These are phyloP conservation scores for Marasmius tenuissimus DNA, from an alignment of 1,284 basidiomycete species.

Conservation along the genomic window DNA sequence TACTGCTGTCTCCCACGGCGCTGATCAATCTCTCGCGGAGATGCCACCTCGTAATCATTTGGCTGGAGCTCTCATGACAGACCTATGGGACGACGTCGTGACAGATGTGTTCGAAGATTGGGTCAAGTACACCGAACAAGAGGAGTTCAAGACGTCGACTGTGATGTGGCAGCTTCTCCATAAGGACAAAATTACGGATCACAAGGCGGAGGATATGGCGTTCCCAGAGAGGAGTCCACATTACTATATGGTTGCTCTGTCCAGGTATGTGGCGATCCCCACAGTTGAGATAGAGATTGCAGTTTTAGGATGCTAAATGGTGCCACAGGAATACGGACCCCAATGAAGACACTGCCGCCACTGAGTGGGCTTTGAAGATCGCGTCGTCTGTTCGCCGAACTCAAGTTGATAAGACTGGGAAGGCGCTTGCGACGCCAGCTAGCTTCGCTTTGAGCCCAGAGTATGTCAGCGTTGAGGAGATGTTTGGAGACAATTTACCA, in stretches of 20 bases:
- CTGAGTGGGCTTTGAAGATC: background rate
- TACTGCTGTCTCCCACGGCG: constrained; percentile 17
- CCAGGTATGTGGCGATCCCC: background rate
- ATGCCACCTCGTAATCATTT: constrained; percentile 16
- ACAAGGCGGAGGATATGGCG: constrained; percentile 4
- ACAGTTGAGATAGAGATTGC: no score
- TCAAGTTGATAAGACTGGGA: background rate
- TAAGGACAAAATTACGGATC: constrained; percentile 6
- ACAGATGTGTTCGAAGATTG: constrained; percentile 12
- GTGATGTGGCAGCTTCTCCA: background rate
- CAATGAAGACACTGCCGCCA: background rate
- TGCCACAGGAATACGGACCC: background rate
- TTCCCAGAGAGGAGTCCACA: constrained; percentile 13
- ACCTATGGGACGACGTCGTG: constrained; percentile 11
- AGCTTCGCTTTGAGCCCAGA: constrained; percentile 1
- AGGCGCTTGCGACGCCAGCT: background rate
- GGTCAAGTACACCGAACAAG: background rate
- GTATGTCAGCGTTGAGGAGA: constrained; percentile 19
- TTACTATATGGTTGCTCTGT: background rate
- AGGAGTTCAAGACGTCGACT: background rate
- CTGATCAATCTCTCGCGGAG: constrained; percentile 13
- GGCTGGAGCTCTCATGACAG: constrained; percentile 13
- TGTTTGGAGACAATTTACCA: no score
- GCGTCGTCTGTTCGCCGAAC: background rate
- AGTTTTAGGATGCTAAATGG: no score